phyloP scores from a whole-genome alignment of 2,329 filamentous ascomycete species.

The Aspergillus clavatus region DNA sequence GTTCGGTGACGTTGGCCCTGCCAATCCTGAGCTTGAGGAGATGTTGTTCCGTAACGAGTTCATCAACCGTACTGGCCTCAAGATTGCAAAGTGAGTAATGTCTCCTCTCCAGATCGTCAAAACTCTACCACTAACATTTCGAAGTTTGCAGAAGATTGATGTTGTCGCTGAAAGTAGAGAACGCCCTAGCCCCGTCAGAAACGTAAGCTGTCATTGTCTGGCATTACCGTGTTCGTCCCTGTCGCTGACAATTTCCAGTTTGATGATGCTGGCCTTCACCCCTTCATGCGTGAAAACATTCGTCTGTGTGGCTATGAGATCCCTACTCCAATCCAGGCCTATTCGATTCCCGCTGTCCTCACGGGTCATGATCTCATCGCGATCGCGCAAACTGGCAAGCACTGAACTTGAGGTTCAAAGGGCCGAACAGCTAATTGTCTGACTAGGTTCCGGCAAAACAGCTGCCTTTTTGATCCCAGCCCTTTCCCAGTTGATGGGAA shows the following conservation, averaged over 20 bases:
- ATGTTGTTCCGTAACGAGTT: constrained; percentile 63
- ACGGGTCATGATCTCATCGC: constrained; percentile 77
- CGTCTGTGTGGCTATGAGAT: constrained; percentile 62
- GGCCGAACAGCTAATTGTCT: constrained; percentile 7
- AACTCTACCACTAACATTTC: constrained; percentile 4
- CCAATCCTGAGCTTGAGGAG: constrained; percentile 63
- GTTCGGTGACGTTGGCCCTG: constrained; percentile 77
- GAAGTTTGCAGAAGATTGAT: constrained; percentile 45
- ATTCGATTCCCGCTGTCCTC: constrained; percentile 73
- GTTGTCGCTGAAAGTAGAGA: constrained; percentile 48
- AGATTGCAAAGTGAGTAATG: constrained; percentile 59
- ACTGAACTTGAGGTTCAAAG: background rate
- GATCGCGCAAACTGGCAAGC: constrained; percentile 84
- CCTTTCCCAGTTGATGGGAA: constrained; percentile 88
- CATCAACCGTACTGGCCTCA: constrained; percentile 53
- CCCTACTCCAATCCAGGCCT: constrained; percentile 85
- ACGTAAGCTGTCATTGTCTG: constrained; percentile 38
- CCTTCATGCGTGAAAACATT: constrained; percentile 74
- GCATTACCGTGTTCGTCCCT: background rate
- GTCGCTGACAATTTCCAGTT: constrained; percentile 50
- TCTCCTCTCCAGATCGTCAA: background rate
- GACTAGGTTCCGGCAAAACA: constrained; percentile 86
- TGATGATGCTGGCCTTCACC: constrained; percentile 75
- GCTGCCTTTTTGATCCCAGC: constrained; percentile 88
- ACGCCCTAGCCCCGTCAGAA: constrained; percentile 45